Conservation (phyloP, 768 basidiomycete genomes). For the Leucocoprinus leucothites region DNA sequence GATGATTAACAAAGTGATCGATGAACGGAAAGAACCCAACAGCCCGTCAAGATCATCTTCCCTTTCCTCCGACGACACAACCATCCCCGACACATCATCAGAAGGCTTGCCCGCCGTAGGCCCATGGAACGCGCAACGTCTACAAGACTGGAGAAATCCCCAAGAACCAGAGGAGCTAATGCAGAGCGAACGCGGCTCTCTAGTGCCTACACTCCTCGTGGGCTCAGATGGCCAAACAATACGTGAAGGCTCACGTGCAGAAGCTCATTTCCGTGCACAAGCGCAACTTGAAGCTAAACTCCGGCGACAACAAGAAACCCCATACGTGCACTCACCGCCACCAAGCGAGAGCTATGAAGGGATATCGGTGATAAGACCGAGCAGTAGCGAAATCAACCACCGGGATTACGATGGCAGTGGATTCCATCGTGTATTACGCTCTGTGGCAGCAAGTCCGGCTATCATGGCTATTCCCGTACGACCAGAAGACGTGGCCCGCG, state of each 20-base stretch:
- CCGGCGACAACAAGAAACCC: background rate
- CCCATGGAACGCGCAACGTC: background rate
- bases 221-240: conserved; percentile 9
- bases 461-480: conserved; percentile 6
- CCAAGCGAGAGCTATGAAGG: background rate
- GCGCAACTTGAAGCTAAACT: background rate
- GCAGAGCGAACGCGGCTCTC: background rate
- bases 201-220: conserved; percentile 8
- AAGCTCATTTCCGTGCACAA: conserved; percentile 4
- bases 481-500: conserved; percentile 7
- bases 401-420: conserved; percentile 1
- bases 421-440: conserved; percentile 8
- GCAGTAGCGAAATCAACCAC: background rate
- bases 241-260: conserved; percentile 11
- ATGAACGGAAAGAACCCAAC: background rate
- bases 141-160: background rate
- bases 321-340: background rate
- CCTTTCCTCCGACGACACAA: background rate
- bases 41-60: background rate
- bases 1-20: conserved; percentile 8
- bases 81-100: background rate
- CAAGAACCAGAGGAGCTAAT: background rate
- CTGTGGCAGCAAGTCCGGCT: background rate
- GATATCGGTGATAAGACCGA: background rate
- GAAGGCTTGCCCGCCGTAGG: conserved; percentile 4